Evolutionary conservation across 2,329 filamentous ascomycete genomes (phyloP).

Genomic region (Cordyceps cicadae): DNA sequence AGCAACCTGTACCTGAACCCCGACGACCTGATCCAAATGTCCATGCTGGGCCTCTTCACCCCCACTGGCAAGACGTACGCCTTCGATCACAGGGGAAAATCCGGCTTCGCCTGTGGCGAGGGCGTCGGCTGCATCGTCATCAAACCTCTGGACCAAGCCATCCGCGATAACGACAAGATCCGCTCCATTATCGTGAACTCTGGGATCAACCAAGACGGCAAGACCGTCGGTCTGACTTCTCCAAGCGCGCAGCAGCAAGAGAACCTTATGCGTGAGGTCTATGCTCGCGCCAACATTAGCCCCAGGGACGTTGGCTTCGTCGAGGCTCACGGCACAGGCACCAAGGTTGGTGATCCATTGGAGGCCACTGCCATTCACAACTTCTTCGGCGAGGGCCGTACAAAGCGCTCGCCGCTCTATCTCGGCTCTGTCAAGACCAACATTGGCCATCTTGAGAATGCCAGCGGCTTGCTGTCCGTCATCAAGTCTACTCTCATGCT

Average conservation of each 20-base stretch:
- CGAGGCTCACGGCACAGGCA: slow-evolving; percentile 51
- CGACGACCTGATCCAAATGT: slow-evolving; percentile 27
- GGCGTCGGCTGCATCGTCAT: slow-evolving; percentile 47
- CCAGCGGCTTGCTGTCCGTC: slow-evolving; percentile 41
- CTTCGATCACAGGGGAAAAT: slow-evolving; percentile 21
- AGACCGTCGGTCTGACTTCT: slow-evolving; percentile 39
- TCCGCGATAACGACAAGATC: slow-evolving; percentile 47
- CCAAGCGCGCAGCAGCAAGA: slow-evolving; percentile 43
- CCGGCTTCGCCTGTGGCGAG: slow-evolving; percentile 54
- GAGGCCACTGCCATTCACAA: slow-evolving; percentile 41
- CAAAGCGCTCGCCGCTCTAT: slow-evolving; percentile 33
- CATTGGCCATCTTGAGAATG: slow-evolving; percentile 44
- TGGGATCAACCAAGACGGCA: slow-evolving; percentile 49
- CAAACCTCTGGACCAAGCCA: slow-evolving; percentile 47
- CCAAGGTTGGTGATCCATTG: slow-evolving; percentile 46
- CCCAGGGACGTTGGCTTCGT: slow-evolving; percentile 25
- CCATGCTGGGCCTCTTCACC: slow-evolving; percentile 31
- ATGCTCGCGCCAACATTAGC: slow-evolving; percentile 23
- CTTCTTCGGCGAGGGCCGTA: slow-evolving; percentile 32
- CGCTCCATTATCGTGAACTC: slow-evolving; percentile 42
- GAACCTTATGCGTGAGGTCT: slow-evolving; percentile 29
- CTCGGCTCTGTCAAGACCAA: slow-evolving; percentile 44
- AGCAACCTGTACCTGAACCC: slow-evolving; percentile 40
- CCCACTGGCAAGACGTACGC: slow-evolving; percentile 44
- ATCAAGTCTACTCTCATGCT: slow-evolving; percentile 46